Conservation (phyloP, 2,329 filamentous ascomycete species). For the Xylaria sp. region DNA sequence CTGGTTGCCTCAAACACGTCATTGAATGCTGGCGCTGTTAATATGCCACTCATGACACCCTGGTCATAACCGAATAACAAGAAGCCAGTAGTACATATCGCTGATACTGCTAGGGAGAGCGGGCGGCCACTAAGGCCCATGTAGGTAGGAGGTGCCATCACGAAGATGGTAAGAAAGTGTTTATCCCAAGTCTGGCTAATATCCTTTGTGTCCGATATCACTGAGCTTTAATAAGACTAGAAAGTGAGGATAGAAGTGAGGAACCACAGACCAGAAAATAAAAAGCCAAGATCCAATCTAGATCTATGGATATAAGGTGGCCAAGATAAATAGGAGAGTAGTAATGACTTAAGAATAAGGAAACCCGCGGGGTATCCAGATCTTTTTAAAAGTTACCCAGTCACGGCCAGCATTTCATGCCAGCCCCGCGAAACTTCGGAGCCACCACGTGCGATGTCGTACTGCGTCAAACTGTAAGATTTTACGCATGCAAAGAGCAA, state of each 20-base stretch:
- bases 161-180: constrained; percentile 21
- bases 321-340: constrained; percentile 4
- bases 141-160: constrained; percentile 65
- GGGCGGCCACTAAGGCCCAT: constrained; percentile 68
- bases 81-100: constrained; percentile 73
- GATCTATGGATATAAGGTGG: constrained; percentile 23
- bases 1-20: constrained; percentile 58
- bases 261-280: background rate
- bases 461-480: constrained; percentile 16
- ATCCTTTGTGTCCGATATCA: background rate
- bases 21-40: constrained; percentile 62
- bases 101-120: constrained; percentile 67
- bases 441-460: constrained; percentile 24
- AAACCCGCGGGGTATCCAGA: constrained; percentile 21
- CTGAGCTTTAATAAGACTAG: constrained; percentile 5
- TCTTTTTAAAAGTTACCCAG: constrained; percentile 26
- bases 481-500: constrained; percentile 21
- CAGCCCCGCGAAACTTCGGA: constrained; percentile 19
- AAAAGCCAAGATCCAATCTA: constrained; percentile 7
- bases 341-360: background rate
- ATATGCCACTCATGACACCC: constrained; percentile 62
- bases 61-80: constrained; percentile 61
- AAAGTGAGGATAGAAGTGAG: background rate
- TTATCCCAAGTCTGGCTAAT: constrained; percentile 27
- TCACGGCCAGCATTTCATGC: constrained; percentile 4